A percentile compares a stretch with the other conserved stretches of the same genome.
Conservation (phyloP, 2,329 filamentous ascomycete species). For the Pyricularia sp. region DNA sequence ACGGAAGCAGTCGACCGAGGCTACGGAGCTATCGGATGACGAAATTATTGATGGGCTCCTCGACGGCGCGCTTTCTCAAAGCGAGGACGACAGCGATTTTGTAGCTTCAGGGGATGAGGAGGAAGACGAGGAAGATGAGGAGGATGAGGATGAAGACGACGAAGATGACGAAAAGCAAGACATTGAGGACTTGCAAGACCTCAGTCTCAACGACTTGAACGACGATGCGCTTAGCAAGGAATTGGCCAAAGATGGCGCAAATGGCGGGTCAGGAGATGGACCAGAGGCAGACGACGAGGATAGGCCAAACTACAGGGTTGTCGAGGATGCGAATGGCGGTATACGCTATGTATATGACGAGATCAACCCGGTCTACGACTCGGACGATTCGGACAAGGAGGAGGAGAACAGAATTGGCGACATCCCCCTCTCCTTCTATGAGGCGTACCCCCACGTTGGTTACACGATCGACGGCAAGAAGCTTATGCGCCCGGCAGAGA, state of each 20-base stretch:
- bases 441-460: slow-evolving; percentile 93
- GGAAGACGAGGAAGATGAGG: slow-evolving; percentile 32
- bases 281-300: slow-evolving; percentile 25
- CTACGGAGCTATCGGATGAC: slow-evolving; percentile 43
- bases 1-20: slow-evolving; percentile 49
- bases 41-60: slow-evolving; percentile 43
- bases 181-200: neutral
- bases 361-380: slow-evolving; percentile 89
- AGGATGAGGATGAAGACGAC: slow-evolving; percentile 23
- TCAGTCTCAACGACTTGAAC: neutral
- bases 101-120: slow-evolving; percentile 16
- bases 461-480: slow-evolving; percentile 99
- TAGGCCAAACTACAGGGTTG: slow-evolving; percentile 38
- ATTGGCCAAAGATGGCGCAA: slow-evolving; percentile 6
- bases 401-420: slow-evolving; percentile 86
- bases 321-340: slow-evolving; percentile 80
- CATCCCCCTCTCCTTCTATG: slow-evolving; percentile 90
- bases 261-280: slow-evolving; percentile 5
- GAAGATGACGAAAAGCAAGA: slow-evolving; percentile 20
- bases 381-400: slow-evolving; percentile 79
- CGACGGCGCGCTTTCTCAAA: slow-evolving; percentile 43
- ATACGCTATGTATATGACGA: slow-evolving; percentile 86
- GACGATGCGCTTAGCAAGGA: neutral
- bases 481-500: slow-evolving; percentile 89
- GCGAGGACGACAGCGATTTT: slow-evolving; percentile 42